Evolutionary conservation across 2,329 filamentous ascomycete species (phyloP), one percentile per base, ranked within the genome.

Genomic region (Exserohilum turcica): DNA sequence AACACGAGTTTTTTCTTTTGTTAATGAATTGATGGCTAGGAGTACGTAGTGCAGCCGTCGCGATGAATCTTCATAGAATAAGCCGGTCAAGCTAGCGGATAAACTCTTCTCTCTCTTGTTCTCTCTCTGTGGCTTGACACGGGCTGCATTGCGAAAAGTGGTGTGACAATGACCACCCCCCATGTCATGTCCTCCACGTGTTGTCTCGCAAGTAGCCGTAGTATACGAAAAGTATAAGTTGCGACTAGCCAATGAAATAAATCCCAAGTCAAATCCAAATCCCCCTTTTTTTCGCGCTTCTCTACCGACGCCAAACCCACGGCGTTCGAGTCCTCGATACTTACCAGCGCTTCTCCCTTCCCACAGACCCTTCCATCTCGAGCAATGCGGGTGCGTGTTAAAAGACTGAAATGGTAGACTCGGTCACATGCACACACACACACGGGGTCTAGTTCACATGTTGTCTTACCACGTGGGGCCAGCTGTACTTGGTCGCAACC

Each of bases 151-250:
- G 57, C 67, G 37, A 61, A 68, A 55, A 70, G 69, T 19, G 68
- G 69, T 19, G 68, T 65, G 13, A 70, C 36, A 6, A 71, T 58
- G 2, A 68, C 59, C 64, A n/a, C n/a, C n/a, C n/a, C n/a, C n/a
- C n/a, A n/a, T n/a, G n/a, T n/a, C 66, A 70, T 15, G 67, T n/a
- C 63, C 42, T 70, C 64, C 19, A 63, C 56, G 7, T 43, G 38
- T 3, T 48, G 52, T 36, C 64, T 47, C 33, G 67, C 67, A 7
- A 72, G 43, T 3, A n/a, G n/a, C n/a, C n/a, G n/a, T n/a, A 69
- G 47, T 5, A 50, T 33, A 15, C 65, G 39, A 33, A 64, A 68
- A 51, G 37, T 7, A 62, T 54, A 31, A 65, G 40, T 7, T 51
- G 13, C n/a, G 15, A 62, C 47, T 5, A 57, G 48, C 56, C 62